Evolutionary conservation across 129 eudicot genomes (phyloP).

Genomic region (Helianthus annuus): DNA sequence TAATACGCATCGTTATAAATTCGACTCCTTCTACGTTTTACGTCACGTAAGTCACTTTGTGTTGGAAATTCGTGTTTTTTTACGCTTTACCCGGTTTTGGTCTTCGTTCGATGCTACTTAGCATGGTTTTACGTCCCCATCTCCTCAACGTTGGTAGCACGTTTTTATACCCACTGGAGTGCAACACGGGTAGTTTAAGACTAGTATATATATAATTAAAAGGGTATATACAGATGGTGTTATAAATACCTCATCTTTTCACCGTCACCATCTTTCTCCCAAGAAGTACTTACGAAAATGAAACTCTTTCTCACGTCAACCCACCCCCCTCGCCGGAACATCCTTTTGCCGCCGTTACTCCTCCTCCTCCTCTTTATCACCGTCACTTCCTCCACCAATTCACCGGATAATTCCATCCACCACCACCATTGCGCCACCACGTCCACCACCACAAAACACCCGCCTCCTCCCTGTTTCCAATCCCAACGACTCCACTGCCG

Average conservation of each 20-base stretch:
- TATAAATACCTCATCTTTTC: conserved; percentile 22
- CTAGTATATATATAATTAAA: no score
- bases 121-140: no score
- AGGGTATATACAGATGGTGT: no score
- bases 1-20: no score
- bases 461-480: conserved; percentile 33
- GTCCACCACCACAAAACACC: conserved; percentile 34
- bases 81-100: no score
- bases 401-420: conserved; percentile 8
- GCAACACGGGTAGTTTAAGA: no score
- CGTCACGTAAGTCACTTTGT: no score
- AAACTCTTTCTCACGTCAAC: conserved; percentile 24
- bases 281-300: conserved; percentile 18
- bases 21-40: no score
- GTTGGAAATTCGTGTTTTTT: no score
- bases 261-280: conserved; percentile 27
- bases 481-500: conserved; percentile 43
- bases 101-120: no score
- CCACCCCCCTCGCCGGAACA: background rate
- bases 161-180: no score
- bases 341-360: conserved; percentile 21
- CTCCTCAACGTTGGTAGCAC: no score
- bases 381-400: conserved; percentile 22
- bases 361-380: conserved; percentile 34
- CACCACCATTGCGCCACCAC: conserved; percentile 35